Base-by-base conservation (phyloP, 1,284 basidiomycete species). In the Pseudozyma hubeiensis region DNA sequence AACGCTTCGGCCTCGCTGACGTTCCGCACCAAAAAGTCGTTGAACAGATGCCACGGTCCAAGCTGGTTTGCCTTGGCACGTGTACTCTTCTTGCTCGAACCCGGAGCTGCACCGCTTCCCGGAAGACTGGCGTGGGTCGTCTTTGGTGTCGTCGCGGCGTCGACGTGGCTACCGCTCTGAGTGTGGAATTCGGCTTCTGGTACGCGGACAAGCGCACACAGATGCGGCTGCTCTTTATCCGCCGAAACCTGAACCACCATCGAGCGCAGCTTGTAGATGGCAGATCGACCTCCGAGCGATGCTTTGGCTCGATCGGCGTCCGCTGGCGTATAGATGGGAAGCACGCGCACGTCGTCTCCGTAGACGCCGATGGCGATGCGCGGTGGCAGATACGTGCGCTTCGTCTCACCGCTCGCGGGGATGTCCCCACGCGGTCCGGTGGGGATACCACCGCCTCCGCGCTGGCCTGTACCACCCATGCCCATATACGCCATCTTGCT, bases 1-100 rank as follows among this genome's bases (percentile, higher is more conserved):
- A 98, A 85, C 0, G 93, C 96, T 73, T 98, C 95, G 31, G 89
- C 88, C 84, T 95, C 92, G 0, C 90, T 86, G 30, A 98, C 89
- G 56, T 92, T 92, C 47, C 89, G 88, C 6, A 99, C 97, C 3
- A 92, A 88, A 82, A 99, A 99, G 84, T 99, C 96, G 82, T 99
- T 99, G 89, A 99, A 99, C 62, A 99, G 86, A 81, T 92, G 91
- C 96, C 96, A 99, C 16, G 66, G 64, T 17, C 67, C 75, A 16
- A 69, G 46, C 43, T 57, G 53, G 14, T 37, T 44, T 29, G 63
- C 53, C 40, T 68, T 66, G 8, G 60, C 52, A 24, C 45, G 53
- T n/a, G 59, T 63, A 14, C 53, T 53, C 58, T 77, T 77, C 50
- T 64, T 67, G 41, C 19, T 60, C 29, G 57, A 48, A 3, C 51